Conservation (phyloP, 2,329 filamentous ascomycete species). For the Thermothelomyces thermophilus region DNA sequence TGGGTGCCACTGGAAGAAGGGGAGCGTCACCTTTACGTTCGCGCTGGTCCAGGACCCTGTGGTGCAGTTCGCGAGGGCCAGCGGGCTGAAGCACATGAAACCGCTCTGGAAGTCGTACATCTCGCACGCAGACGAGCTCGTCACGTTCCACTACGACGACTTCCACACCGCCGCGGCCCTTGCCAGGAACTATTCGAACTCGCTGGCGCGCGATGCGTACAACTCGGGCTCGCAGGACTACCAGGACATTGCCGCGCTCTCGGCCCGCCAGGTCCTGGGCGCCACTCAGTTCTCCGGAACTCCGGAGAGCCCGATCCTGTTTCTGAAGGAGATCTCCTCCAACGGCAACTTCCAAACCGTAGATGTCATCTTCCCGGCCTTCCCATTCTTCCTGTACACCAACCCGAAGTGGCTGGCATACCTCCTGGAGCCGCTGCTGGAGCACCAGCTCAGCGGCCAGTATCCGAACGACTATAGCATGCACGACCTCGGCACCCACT, state of each 20-base stretch:
- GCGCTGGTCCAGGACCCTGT: slow-evolving; percentile 72
- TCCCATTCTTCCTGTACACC: slow-evolving; percentile 81
- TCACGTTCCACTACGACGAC: slow-evolving; percentile 71
- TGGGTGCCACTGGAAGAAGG: slow-evolving; percentile 29
- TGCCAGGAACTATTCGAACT: slow-evolving; percentile 66
- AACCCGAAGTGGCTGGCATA: slow-evolving; percentile 77
- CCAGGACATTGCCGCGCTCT: slow-evolving; percentile 69
- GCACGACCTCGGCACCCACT: slow-evolving; percentile 67
- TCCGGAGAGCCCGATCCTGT: slow-evolving; percentile 64
- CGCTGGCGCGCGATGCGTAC: slow-evolving; percentile 64
- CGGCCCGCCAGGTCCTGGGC: slow-evolving; percentile 72
- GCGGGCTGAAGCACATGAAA: slow-evolving; percentile 70
- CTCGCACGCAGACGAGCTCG: slow-evolving; percentile 51
- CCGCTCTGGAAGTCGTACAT: slow-evolving; percentile 78
- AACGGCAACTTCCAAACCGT: slow-evolving; percentile 82
- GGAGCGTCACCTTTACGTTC: slow-evolving; percentile 66
- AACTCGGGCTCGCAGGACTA: slow-evolving; percentile 69
- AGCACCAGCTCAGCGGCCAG: slow-evolving; percentile 74
- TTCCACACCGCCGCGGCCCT: slow-evolving; percentile 57
- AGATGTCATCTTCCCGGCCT: slow-evolving; percentile 80
- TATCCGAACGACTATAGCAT: slow-evolving; percentile 79
- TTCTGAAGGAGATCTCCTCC: slow-evolving; percentile 80
- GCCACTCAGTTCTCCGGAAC: slow-evolving; percentile 71
- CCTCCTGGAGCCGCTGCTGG: slow-evolving; percentile 69
- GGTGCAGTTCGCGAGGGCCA: slow-evolving; percentile 69